Evolutionary conservation across 257 asterid genomes (phyloP).

Genomic region (Vinca minor): DNA sequence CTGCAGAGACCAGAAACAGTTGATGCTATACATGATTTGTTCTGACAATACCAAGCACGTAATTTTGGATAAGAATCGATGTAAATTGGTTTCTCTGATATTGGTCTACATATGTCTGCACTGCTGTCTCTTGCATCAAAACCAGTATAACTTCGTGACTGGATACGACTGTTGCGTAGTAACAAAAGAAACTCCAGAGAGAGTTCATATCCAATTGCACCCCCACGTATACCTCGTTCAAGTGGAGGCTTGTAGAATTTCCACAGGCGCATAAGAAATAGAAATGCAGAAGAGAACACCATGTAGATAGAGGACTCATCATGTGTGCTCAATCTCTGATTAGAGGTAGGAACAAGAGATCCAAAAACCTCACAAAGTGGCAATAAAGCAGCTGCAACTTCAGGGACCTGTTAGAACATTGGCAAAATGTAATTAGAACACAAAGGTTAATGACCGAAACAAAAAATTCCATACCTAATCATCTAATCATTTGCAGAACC

Average conservation of each 20-base stretch:
- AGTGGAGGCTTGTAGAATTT: constrained; percentile 14
- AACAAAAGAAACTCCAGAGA: constrained; percentile 20
- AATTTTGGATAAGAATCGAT: constrained; percentile 17
- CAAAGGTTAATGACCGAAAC: neutral
- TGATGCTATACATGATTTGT: constrained; percentile 18
- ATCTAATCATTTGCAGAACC: neutral
- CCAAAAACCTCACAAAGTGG: constrained; percentile 23
- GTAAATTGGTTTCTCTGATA: constrained; percentile 11
- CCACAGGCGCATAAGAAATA: constrained; percentile 17
- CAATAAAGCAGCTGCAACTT: constrained; percentile 19
- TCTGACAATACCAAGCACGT: constrained; percentile 13
- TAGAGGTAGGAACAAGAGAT: constrained; percentile 9
- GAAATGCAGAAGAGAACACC: constrained; percentile 17
- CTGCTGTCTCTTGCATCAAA: neutral
- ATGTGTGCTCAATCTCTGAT: neutral
- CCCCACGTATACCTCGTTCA: constrained; percentile 3
- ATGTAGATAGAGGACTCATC: constrained; percentile 7
- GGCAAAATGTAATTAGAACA: neutral
- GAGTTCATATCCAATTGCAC: constrained; percentile 13
- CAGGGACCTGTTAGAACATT: constrained; percentile 12
- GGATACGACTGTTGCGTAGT: constrained; percentile 9
- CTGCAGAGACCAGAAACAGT: constrained; percentile 15
- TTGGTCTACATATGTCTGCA: constrained; percentile 3
- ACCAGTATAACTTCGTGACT: neutral
- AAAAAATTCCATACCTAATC: neutral